Evolutionary conservation across 139 green algal genomes (phyloP).

Genomic region (Micromonas commoda): DNA sequence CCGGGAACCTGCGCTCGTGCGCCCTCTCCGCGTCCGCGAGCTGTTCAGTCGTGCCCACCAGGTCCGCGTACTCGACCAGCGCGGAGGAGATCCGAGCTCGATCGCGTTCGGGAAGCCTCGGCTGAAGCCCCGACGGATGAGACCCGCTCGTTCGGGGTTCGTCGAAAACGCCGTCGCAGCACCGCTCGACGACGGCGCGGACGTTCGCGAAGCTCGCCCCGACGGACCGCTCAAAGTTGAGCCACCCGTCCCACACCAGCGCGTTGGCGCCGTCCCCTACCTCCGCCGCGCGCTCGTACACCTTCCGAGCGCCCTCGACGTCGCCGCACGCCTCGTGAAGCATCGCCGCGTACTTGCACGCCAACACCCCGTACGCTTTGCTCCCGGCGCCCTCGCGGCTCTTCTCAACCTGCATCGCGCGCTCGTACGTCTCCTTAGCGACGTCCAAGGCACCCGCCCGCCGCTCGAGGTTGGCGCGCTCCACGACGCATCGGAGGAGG

Average conservation of each 20-base stretch:
- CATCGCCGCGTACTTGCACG: neutral
- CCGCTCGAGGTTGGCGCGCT: conserved; percentile 61
- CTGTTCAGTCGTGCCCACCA: neutral
- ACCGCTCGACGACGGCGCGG: neutral
- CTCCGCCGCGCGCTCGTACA: neutral
- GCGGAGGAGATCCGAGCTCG: neutral
- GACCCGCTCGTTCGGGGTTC: no score
- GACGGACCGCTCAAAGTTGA: neutral
- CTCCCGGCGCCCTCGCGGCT: conserved; percentile 39
- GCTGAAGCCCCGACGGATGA: no score
- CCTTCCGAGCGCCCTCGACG: neutral
- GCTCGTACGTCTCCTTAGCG: conserved; percentile 46
- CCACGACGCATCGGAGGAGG: conserved; percentile 27
- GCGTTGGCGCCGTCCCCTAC: neutral
- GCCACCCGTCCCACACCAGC: neutral
- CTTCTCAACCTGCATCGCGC: conserved; percentile 43
- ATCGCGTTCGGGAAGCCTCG: neutral
- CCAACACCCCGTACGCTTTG: neutral
- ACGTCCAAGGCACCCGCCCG: conserved; percentile 46
- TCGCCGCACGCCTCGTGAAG: neutral
- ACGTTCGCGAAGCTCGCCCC: neutral
- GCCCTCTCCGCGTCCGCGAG: neutral
- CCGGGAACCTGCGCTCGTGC: neutral
- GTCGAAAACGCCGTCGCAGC: neutral
- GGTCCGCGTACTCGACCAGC: neutral